Conservation (phyloP, 768 basidiomycete genomes). For the Amyloporia xantha region DNA sequence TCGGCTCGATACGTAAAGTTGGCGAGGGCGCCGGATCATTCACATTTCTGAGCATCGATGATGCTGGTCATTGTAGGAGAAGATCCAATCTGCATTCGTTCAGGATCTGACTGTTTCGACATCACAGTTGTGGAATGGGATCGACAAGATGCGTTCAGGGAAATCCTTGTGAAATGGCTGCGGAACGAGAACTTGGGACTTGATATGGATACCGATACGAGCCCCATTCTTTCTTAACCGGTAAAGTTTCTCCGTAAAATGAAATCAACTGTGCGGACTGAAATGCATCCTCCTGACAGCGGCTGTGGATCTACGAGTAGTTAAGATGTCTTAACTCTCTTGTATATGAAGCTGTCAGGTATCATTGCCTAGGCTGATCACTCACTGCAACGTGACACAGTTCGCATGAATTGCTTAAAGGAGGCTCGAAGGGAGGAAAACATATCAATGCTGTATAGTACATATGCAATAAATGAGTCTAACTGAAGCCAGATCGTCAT, state of each 20-base stretch:
- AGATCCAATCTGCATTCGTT: background rate
- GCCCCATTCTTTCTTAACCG: too few species aligned
- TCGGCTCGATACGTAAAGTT: background rate
- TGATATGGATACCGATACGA: background rate
- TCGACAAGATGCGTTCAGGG: background rate
- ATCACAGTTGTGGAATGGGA: background rate
- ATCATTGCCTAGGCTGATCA: background rate
- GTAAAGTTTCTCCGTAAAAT: too few species aligned
- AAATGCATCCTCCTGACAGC: too few species aligned
- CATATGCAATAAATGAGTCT: background rate
- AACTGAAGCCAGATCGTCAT: background rate
- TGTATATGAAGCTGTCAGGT: too few species aligned
- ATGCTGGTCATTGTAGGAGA: conserved; percentile 3
- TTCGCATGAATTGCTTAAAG: background rate
- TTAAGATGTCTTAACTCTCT: too few species aligned
- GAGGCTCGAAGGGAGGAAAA: background rate
- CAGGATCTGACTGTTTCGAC: background rate
- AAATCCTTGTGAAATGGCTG: background rate
- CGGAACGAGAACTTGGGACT: conserved; percentile 1
- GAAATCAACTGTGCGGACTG: too few species aligned
- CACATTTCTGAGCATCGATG: conserved; percentile 3
- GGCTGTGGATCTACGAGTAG: too few species aligned
- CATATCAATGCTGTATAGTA: background rate
- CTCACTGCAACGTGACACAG: background rate
- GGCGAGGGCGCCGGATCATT: background rate